Evolutionary conservation across 805 yeast genomes (phyloP), one percentile per base, ranked within the genome.

Genomic region (Brettanomyces sp.): DNA sequence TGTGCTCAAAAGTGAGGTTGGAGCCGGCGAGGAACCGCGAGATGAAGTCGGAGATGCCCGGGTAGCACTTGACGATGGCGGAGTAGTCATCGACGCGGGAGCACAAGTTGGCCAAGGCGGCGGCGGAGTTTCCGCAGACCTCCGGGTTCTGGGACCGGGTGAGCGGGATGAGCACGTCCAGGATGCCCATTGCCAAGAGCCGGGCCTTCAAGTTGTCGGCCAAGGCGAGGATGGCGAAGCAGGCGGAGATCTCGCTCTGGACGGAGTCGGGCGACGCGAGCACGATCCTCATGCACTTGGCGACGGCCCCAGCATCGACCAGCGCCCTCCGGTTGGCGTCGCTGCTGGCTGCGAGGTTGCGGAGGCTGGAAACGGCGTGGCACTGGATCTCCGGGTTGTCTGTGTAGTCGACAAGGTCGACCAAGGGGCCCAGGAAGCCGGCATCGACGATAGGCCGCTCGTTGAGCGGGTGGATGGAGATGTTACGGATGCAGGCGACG

Each of bases 71-170:
- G 47, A 88, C 73, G 49, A 93, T 86, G 52, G 82, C 81, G 48
- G 80, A 75, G 64, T 90, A 90, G 56, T 87, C 90, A 56, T 77
- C 77, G 35, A 91, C 87, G 66, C 96, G 80, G 4, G 97, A 89
- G 54, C 96, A 88, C 56, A 93, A 70, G 61, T 93, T 93, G 30
- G 99, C 99, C 54, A 93, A 74, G 2, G 99, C 98, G 35, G 99
- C 99, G 13, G 98, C 99, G 2, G 96, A 85, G 65, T 93, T 93
- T 47, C 99, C 99, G 64, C 96, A 93, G 14, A 93, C 97, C 66
- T 95, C 99, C 48, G 89, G 85, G 62, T 89, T 89, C 46, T 76
- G 76, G 39, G 95, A 85, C 55, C 78, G 80, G 2, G 98, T 93
- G 62, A 93, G 76, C 34, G 99, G 99, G 48, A 93, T 82, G 52